Base-by-base conservation (phyloP, 345 rosid genomes). In the Bruguiera sexangula region DNA sequence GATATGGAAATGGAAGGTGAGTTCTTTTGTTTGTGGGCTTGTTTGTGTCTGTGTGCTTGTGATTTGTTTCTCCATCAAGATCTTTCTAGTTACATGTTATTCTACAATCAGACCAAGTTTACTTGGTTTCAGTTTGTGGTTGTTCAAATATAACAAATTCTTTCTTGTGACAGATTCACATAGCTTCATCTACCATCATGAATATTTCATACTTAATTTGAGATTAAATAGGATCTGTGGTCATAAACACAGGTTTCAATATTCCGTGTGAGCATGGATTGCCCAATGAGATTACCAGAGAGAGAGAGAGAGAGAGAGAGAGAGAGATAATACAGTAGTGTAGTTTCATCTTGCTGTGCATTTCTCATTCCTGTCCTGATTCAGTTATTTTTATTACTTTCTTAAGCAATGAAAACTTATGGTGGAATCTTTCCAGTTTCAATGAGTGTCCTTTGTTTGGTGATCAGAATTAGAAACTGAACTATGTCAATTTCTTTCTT, bases 1-100 rank as follows among this genome's bases (percentile, higher is more conserved):
- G 97, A 94, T 79, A 87, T 85, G 97, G 98, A 94, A 83, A 87
- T 88, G 87, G 82, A 88, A 88, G 98, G 98, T 88, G 37, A 66
- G 79, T 72, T 66, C 67, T 73, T 62, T 60, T 30, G n/a, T 51
- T 34, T 74, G 63, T 69, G 54, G 61, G 60, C 26, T 26, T 26
- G 29, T 63, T 27, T 39, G 2, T 51, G 31, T 63, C 21, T 39
- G 46, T 34, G 9, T 58, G 58, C 13, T 26, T 43, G 64, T 18
- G 31, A 32, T 16, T 60, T 10, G 20, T 13, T n/a, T 15, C 62
- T 58, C 43, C 27, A 43, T 43, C 0, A 9, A 11, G 15, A 15
- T 43, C 50, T 11, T 43, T 43, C 19, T 13, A 13, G 18, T 43
- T 15, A 43, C 50, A 13, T 43, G 19, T 43, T 43, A 13, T 43